These are phyloP conservation scores for Coleophoma cylindrospora DNA, from an alignment of 2,329 filamentous ascomycete species.

Conservation along the genomic window DNA sequence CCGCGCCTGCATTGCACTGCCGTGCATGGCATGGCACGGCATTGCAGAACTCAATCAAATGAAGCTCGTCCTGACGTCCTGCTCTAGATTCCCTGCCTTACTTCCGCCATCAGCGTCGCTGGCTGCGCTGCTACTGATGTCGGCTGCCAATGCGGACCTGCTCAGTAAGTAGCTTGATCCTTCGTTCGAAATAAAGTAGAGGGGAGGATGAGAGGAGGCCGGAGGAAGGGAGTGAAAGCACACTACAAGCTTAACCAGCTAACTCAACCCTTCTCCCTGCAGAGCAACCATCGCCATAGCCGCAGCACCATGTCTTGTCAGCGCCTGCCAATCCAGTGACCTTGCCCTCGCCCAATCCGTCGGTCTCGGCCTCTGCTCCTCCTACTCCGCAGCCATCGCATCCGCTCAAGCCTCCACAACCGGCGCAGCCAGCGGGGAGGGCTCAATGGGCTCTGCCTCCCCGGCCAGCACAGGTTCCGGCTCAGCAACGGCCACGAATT, in stretches of 20 bases:
- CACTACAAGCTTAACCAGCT: neutral
- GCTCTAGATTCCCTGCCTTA: slow-evolving; percentile 26
- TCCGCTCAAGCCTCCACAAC: neutral
- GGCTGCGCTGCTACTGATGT: slow-evolving; percentile 29
- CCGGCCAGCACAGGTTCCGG: neutral
- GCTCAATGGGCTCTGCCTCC: neutral
- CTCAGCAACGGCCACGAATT: neutral
- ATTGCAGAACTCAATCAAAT: neutral
- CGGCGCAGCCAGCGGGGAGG: neutral
- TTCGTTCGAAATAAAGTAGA: neutral
- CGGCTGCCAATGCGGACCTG: slow-evolving; percentile 28
- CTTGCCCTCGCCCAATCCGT: slow-evolving; percentile 27
- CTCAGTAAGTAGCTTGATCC: neutral
- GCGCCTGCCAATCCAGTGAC: slow-evolving; percentile 26
- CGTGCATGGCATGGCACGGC: neutral
- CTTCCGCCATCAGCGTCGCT: slow-evolving; percentile 25
- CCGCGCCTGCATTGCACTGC: neutral
- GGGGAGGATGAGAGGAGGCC: neutral
- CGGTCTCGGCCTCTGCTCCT: slow-evolving; percentile 23
- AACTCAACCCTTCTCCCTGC: neutral
- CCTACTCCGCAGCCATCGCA: slow-evolving; percentile 17
- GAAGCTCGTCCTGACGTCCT: neutral
- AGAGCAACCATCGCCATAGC: slow-evolving; percentile 21
- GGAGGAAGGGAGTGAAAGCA: neutral
- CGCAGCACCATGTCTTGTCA: slow-evolving; percentile 21